Conservation (phyloP, 768 basidiomycete species). For the Mycena epipterygia region DNA sequence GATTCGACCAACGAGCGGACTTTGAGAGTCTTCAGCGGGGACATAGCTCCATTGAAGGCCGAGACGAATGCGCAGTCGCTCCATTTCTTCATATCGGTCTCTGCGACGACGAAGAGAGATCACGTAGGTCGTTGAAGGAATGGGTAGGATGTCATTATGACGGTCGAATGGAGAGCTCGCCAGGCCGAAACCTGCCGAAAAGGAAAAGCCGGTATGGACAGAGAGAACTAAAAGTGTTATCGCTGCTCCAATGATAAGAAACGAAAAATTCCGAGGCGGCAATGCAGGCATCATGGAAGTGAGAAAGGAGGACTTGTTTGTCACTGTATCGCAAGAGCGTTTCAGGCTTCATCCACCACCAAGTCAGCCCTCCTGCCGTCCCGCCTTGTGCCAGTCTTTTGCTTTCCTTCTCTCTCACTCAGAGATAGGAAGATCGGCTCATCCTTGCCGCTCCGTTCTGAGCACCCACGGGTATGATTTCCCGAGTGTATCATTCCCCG, state of each 20-base stretch:
- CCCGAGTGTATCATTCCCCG: no score
- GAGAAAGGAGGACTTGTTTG: not conserved
- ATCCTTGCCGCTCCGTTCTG: no score
- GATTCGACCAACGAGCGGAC: slow-evolving; percentile 21
- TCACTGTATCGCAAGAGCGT: not conserved
- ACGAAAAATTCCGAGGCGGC: not conserved
- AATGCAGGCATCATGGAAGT: not conserved
- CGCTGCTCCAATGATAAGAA: not conserved
- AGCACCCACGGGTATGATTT: no score
- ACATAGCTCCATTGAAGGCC: slow-evolving; percentile 67
- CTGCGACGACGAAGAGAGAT: slow-evolving; percentile 69
- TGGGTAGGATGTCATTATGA: slow-evolving; percentile 45
- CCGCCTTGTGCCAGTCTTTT: no score
- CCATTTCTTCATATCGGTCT: slow-evolving; percentile 73
- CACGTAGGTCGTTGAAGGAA: slow-evolving; percentile 64
- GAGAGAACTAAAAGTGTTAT: slow-evolving; percentile 16
- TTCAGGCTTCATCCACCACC: no score
- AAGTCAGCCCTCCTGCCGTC: no score
- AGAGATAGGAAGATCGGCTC: no score
- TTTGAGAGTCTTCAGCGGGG: slow-evolving; percentile 52
- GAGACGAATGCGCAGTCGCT: slow-evolving; percentile 60
- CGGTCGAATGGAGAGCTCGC: slow-evolving; percentile 1
- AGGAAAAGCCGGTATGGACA: slow-evolving; percentile 35
- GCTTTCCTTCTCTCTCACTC: no score
- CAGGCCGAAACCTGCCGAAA: slow-evolving; percentile 2